Evolutionary conservation across 108 stramenopile genomes (phyloP).

Genomic region (Nitzschia sp.): DNA sequence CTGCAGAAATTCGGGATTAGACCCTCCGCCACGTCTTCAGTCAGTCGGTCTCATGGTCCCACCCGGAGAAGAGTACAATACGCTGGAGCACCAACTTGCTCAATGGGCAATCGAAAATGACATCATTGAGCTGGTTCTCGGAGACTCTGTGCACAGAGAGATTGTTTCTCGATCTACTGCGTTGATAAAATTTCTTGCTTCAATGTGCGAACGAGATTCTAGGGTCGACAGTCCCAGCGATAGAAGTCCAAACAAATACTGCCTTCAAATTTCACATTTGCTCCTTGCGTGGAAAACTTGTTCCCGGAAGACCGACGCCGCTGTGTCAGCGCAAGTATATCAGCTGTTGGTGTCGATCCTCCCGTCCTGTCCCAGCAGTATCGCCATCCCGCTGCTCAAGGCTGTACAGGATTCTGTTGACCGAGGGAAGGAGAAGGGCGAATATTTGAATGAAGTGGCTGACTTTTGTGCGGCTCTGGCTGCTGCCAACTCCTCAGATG

Average conservation of each 20-base stretch:
- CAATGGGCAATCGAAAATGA: conserved; percentile 86
- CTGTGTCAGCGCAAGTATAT: conserved; percentile 80
- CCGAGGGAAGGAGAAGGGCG: conserved; percentile 35
- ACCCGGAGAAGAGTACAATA: conserved; percentile 68
- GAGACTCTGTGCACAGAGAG: conserved; percentile 81
- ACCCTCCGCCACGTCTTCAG: conserved; percentile 77
- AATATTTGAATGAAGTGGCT: conserved; percentile 72
- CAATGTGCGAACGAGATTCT: conserved; percentile 64
- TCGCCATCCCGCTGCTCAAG: conserved; percentile 79
- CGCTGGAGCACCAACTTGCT: conserved; percentile 75
- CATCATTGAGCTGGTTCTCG: conserved; percentile 81
- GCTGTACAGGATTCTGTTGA: conserved; percentile 57
- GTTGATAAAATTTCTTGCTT: conserved; percentile 82
- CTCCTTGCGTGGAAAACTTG: conserved; percentile 87
- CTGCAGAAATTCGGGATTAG: conserved; percentile 66
- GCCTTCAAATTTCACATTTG: conserved; percentile 74
- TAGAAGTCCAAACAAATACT: conserved; percentile 48
- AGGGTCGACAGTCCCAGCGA: conserved; percentile 2
- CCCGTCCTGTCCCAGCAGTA: conserved; percentile 59
- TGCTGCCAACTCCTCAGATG: conserved; percentile 29
- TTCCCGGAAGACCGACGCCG: conserved; percentile 71
- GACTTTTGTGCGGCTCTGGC: conserved; percentile 82
- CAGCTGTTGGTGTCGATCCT: conserved; percentile 81
- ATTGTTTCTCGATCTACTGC: conserved; percentile 71
- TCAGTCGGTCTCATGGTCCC: conserved; percentile 75